A percentile compares a stretch with the other conserved stretches of the same genome.
Evolutionary conservation across 768 basidiomycete genomes (phyloP).

Genomic region (Peribolospora baueri): DNA sequence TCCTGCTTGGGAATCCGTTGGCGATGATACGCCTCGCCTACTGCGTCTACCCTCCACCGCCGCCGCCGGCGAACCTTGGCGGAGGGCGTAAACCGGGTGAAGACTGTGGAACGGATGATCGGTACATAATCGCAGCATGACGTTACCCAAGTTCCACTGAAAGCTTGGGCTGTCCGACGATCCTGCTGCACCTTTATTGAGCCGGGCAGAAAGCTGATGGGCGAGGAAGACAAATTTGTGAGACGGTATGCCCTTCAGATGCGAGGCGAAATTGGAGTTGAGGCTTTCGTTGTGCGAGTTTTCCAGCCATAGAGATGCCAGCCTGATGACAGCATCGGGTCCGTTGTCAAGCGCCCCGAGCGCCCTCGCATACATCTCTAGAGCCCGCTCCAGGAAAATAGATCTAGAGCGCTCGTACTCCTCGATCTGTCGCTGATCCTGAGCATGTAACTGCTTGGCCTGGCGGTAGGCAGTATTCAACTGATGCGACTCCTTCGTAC

Average conservation of each 20-base stretch:
- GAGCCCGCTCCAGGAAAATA: conserved; percentile 44
- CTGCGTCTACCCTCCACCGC: conserved; percentile 10
- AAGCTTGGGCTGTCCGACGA: conserved; percentile 11
- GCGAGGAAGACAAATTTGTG: conserved; percentile 74
- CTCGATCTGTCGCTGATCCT: conserved; percentile 29
- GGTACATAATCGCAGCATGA: conserved; percentile 44
- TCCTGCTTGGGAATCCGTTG: conserved; percentile 26
- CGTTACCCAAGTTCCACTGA: conserved; percentile 37
- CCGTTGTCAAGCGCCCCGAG: conserved; percentile 42
- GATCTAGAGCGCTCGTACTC: conserved; percentile 27
- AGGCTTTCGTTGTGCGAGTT: conserved; percentile 38
- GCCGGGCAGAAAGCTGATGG: conserved; percentile 78
- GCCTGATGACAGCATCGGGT: conserved; percentile 56
- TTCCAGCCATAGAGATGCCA: conserved; percentile 78
- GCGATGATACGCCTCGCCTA: not conserved
- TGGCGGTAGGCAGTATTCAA: conserved; percentile 7
- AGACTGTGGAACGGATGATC: conserved; percentile 89
- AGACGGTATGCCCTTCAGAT: conserved; percentile 36
- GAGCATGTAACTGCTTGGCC: conserved; percentile 13
- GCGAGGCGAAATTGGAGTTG: conserved; percentile 24
- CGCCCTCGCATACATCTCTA: conserved; percentile 64
- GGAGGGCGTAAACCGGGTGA: conserved; percentile 63
- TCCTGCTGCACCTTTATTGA: conserved; percentile 27
- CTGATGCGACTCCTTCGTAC: not conserved
- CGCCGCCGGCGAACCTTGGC: conserved; percentile 6